These are phyloP conservation scores for Thoreauomyces humboldtii DNA, from an alignment of 192 early-diverging fungal species.

Conservation along the genomic window DNA sequence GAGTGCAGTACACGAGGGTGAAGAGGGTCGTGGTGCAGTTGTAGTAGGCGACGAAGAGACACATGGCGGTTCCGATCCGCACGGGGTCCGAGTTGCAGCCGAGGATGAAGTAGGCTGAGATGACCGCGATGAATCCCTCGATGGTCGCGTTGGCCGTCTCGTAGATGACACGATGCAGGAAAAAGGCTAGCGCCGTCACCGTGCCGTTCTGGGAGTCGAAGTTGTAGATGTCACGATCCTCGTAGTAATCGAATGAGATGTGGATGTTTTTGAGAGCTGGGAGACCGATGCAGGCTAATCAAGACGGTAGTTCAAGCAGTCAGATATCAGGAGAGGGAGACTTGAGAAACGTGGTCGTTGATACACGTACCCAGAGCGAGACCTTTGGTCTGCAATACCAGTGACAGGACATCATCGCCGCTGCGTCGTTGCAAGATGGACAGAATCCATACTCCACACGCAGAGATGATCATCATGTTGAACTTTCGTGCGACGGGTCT, in stretches of 20 bases:
- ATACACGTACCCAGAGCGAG: conserved; percentile 23
- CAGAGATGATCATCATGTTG: conserved; percentile 31
- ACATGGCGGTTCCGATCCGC: conserved; percentile 24
- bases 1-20: conserved; percentile 35
- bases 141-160: conserved; percentile 33
- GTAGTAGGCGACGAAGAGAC: conserved; percentile 34
- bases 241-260: conserved; percentile 41
- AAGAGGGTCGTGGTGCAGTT: conserved; percentile 33
- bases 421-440: conserved; percentile 30
- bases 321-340: too few species aligned
- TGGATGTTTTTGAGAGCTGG: conserved; percentile 38
- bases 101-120: conserved; percentile 27
- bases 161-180: conserved; percentile 31
- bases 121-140: conserved; percentile 23
- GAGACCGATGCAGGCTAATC: conserved; percentile 34
- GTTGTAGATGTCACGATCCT: conserved; percentile 35
- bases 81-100: conserved; percentile 27
- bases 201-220: conserved; percentile 34
- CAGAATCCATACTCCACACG: conserved; percentile 19
- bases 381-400: conserved; percentile 37
- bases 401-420: conserved; percentile 13
- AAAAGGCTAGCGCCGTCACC: conserved; percentile 19
- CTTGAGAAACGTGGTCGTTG: too few species aligned
- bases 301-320: neutral
- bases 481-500: conserved; percentile 32